These are phyloP conservation scores for Botryosphaeria dothidea DNA, from an alignment of 2,329 filamentous ascomycete genomes.

Conservation along the genomic window DNA sequence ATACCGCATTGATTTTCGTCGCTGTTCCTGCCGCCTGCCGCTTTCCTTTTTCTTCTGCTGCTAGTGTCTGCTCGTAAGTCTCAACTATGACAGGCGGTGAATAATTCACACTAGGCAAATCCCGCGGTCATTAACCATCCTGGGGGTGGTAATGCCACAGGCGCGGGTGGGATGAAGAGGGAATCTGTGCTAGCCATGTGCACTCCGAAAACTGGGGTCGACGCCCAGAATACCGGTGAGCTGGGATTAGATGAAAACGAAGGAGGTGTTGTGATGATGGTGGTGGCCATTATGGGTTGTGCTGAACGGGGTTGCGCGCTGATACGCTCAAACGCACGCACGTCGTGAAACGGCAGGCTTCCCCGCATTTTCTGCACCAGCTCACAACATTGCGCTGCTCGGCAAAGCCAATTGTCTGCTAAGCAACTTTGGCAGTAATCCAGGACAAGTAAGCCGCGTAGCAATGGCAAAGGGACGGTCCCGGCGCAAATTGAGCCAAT, in stretches of 20 bases:
- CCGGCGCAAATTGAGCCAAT: conserved; percentile 10
- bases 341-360: conserved; percentile 13
- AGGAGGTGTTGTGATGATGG: not conserved
- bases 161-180: not conserved
- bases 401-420: not conserved
- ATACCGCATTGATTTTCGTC: not conserved
- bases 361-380: conserved; percentile 11
- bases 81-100: not conserved
- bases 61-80: not conserved
- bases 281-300: not conserved
- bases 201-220: not conserved
- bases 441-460: not conserved
- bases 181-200: not conserved
- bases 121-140: not conserved
- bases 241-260: not conserved
- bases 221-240: not conserved
- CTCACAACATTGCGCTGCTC: not conserved
- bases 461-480: conserved; percentile 8
- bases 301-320: not conserved
- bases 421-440: not conserved
- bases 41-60: not conserved
- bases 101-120: not conserved
- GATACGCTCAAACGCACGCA: not conserved
- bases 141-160: not conserved
- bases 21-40: not conserved